A percentile compares a stretch with the other conserved stretches of the same genome.
These are phyloP conservation scores for Saxophila tyrrhenica DNA, from an alignment of 495 filamentous ascomycete genomes.

Conservation along the genomic window DNA sequence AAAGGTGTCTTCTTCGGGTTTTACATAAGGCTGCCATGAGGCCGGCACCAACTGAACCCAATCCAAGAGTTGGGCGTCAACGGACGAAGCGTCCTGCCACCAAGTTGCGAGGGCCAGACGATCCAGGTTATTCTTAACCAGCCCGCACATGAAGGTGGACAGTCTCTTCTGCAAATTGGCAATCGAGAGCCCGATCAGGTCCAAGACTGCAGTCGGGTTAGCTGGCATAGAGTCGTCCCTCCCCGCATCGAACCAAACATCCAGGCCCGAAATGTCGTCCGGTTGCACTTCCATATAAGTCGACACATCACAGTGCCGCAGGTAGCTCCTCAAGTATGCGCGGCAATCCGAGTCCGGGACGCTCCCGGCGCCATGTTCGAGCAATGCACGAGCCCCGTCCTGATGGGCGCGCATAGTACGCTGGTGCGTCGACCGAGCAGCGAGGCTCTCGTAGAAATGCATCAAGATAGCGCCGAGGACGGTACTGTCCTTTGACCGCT, in stretches of 20 bases:
- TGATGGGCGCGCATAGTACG: not conserved
- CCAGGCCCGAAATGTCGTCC: not conserved
- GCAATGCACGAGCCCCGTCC: not conserved
- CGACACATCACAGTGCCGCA: not conserved
- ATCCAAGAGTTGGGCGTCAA: not conserved
- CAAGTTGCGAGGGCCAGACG: not conserved
- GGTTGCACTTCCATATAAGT: not conserved
- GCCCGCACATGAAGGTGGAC: not conserved
- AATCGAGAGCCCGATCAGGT: not conserved
- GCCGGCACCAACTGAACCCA: not conserved
- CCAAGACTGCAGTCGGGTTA: not conserved
- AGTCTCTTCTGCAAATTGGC: not conserved
- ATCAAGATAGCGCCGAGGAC: not conserved
- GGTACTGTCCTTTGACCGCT: not conserved
- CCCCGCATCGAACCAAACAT: not conserved
- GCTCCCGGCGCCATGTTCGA: not conserved
- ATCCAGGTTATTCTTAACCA: not conserved
- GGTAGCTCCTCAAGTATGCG: not conserved
- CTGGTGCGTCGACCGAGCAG: not conserved
- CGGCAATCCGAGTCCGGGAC: not conserved
- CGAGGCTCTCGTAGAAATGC: not conserved
- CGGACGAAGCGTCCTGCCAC: not conserved
- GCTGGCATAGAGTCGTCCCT: not conserved
- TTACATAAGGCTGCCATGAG: not conserved
- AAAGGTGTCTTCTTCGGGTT: not conserved